Evolutionary conservation across 768 basidiomycete genomes (phyloP).

Genomic region (Rhodotorula sphaerocarpa): DNA sequence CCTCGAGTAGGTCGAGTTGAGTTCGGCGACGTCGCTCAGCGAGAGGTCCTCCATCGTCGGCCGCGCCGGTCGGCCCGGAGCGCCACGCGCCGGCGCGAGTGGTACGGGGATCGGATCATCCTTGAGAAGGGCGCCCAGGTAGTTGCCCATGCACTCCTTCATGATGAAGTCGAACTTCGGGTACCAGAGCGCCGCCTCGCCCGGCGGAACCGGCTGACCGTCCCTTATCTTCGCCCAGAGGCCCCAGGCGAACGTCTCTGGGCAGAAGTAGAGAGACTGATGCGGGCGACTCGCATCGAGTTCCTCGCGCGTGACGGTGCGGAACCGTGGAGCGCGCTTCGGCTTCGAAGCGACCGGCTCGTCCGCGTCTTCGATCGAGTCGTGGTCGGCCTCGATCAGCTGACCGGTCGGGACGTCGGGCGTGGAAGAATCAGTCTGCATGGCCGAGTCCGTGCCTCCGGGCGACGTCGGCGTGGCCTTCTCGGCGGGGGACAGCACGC

Average conservation of each 20-base stretch:
- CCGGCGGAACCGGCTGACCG: not conserved
- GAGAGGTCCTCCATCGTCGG: too few relatives aligned
- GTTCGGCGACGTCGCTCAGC: too few relatives aligned
- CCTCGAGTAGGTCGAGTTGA: not conserved
- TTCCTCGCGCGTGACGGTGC: conserved; percentile 13
- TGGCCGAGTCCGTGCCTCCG: not conserved
- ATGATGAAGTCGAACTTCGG: not conserved
- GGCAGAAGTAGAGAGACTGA: conserved; percentile 25
- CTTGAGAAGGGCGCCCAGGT: not conserved
- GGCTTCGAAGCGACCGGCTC: not conserved
- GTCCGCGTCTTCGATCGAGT: not conserved
- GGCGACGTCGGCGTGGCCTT: not conserved
- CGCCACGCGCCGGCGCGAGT: not conserved
- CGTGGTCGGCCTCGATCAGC: not conserved
- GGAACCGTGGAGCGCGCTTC: too few relatives aligned
- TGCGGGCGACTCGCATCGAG: conserved; percentile 23
- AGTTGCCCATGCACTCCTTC: not conserved
- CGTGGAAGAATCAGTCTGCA: not conserved
- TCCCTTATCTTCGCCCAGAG: conserved; percentile 2
- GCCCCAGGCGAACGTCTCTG: conserved; percentile 17
- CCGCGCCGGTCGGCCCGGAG: too few relatives aligned
- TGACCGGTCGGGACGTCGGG: not conserved
- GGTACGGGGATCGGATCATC: not conserved
- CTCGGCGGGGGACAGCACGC: not conserved
- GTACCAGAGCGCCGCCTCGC: conserved; percentile 2